phyloP scores from a whole-genome alignment of 108 stramenopile genomes.

The Cyclotella choctawhatcheeana region DNA sequence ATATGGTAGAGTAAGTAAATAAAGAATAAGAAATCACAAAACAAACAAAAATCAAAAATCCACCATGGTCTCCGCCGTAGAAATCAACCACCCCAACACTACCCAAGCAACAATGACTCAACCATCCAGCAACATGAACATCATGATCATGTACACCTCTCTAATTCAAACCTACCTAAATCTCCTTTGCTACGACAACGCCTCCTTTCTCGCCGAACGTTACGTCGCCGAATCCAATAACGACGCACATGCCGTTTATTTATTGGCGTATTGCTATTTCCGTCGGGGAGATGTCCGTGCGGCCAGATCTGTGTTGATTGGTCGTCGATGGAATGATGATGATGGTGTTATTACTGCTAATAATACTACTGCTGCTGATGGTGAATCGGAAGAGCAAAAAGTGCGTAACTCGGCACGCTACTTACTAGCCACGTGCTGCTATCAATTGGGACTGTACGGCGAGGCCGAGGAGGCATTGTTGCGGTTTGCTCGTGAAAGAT shows the following conservation, averaged over 20 bases:
- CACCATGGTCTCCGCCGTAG: too few species aligned
- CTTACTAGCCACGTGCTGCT: constrained; percentile 75
- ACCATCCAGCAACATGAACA: too few species aligned
- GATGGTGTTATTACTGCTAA: too few species aligned
- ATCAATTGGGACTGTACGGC: constrained; percentile 66
- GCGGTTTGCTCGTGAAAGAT: constrained; percentile 45
- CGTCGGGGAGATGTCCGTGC: constrained; percentile 61
- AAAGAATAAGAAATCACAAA: too few species aligned
- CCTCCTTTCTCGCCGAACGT: constrained; percentile 84
- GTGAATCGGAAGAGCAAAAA: constrained; percentile 29
- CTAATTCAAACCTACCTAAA: constrained; percentile 81
- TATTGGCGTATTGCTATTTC: constrained; percentile 79
- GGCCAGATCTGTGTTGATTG: constrained; percentile 59
- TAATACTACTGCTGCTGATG: constrained; percentile 2
- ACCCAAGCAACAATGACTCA: too few species aligned
- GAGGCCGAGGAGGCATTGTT: constrained; percentile 83
- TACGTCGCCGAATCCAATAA: constrained; percentile 60
- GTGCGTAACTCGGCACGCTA: constrained; percentile 55
- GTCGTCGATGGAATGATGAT: too few species aligned
- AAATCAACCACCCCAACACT: too few species aligned
- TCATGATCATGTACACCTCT: constrained; percentile 75
- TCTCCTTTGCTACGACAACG: constrained; percentile 78
- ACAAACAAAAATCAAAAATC: too few species aligned
- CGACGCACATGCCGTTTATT: constrained; percentile 62
- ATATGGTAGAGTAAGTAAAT: too few species aligned